Base-by-base conservation (phyloP, 176 grass and related monocot species). In the Luzula sylvatica region DNA sequence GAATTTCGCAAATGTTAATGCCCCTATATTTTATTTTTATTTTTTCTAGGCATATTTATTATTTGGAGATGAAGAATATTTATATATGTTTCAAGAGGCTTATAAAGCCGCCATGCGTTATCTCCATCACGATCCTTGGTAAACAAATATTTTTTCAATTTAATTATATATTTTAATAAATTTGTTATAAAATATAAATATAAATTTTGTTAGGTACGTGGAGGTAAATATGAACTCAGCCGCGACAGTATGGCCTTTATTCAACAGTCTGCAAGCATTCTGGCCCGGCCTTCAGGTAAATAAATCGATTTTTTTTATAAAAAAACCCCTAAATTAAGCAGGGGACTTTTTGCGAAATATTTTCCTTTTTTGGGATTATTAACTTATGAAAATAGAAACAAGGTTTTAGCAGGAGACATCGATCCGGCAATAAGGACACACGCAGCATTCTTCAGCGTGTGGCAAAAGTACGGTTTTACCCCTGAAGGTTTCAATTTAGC, bases 221-320 rank as follows among this genome's bases (percentile, higher is more conserved):
- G 90, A 86, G 80, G 90, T 88, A 28, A 95, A 88, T 69, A 95
- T 95, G 83, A 86, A 95, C 66, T 95, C 90, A 43, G 90, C 73
- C 72, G 77, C 83, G 46, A 95, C 83, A 53, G 90, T 88, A 43
- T 95, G 90, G 90, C 90, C 90, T 52, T 67, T 95, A 35, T 95
- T 95, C 63, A 95, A 95, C 59, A 95, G 90, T 55, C 74, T 95
- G 23, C 90, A 95, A 60, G 90, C 90, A 76, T 95, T 95, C 66
- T 95, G 90, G 90, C 90, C 90, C 54, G 90, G 90, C 56, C 90
- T 95, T 95, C 90, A 88, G 90, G 90, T 95, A 82, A 82, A 56
- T 27, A 72, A 26, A 62, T 59, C 64, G 61, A 26, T 44, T 65
- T 58, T 70, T n/a, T 59, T 49, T 1, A 30, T 21, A 11, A 52